A percentile compares a stretch with the other conserved stretches of the same genome.
Conservation (phyloP, 805 yeast genomes). For the Saturnispora quitensis region DNA sequence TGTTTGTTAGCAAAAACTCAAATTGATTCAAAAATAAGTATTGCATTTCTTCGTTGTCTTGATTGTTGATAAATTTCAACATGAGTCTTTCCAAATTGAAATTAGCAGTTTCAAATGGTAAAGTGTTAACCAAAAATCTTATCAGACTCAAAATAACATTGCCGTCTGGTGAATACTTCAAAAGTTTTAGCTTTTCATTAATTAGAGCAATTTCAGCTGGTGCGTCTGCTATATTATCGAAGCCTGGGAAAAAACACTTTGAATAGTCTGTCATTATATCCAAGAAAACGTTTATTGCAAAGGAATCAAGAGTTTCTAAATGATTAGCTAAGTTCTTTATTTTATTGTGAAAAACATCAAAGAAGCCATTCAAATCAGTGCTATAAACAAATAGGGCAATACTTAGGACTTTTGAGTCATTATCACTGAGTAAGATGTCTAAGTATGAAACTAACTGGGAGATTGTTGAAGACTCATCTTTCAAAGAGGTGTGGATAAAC, state of each 20-base stretch:
- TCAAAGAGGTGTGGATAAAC: constrained; percentile 10
- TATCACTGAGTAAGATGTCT: constrained; percentile 51
- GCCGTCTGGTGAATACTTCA: constrained; percentile 45
- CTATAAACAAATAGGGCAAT: constrained; percentile 52
- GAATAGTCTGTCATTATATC: constrained; percentile 62
- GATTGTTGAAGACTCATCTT: constrained; percentile 29
- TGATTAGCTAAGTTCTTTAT: constrained; percentile 38
- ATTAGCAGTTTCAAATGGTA: constrained; percentile 43
- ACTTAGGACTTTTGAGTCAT: constrained; percentile 57
- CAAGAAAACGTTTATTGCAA: constrained; percentile 53
- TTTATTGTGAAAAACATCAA: constrained; percentile 64
- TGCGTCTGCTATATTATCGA: background rate
- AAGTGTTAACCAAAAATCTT: constrained; percentile 47
- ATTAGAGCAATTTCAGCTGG: constrained; percentile 47
- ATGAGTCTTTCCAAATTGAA: constrained; percentile 43
- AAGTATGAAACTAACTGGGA: constrained; percentile 45
- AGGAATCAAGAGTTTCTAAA: constrained; percentile 52
- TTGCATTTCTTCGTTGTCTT: constrained; percentile 4
- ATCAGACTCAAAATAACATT: constrained; percentile 55
- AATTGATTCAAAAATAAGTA: constrained; percentile 13
- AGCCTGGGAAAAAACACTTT: constrained; percentile 42
- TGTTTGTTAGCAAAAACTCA: constrained; percentile 19
- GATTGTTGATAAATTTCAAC: constrained; percentile 21
- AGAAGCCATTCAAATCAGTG: constrained; percentile 44
- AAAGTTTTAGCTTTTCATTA: constrained; percentile 33